Evolutionary conservation across 257 asterid species (phyloP).

Genomic region (Apocynum venetum): DNA sequence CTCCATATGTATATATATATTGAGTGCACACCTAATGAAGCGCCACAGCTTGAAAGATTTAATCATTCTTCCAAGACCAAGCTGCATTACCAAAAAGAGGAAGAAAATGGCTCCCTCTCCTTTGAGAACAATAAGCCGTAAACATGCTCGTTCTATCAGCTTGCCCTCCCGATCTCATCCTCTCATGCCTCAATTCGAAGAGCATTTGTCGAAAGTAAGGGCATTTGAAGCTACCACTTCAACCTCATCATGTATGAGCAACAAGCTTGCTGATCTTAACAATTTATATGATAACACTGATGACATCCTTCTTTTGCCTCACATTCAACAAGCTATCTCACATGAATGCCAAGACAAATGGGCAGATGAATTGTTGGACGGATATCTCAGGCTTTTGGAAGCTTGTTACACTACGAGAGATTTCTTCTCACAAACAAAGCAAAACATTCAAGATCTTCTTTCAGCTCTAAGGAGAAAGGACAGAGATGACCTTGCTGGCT

Average conservation of each 20-base stretch:
- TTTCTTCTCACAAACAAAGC: constrained; percentile 5
- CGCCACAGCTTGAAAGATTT: neutral
- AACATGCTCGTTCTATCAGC: constrained; percentile 43
- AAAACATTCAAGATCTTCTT: constrained; percentile 21
- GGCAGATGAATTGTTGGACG: constrained; percentile 20
- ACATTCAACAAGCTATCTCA: constrained; percentile 19
- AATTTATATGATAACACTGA: constrained; percentile 23
- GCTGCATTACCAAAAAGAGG: neutral
- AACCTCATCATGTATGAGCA: constrained; percentile 21
- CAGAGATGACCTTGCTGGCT: constrained; percentile 11
- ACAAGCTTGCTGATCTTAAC: constrained; percentile 21
- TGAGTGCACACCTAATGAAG: neutral
- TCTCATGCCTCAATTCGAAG: constrained; percentile 30
- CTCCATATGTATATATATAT: neutral
- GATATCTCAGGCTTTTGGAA: constrained; percentile 9
- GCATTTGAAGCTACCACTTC: constrained; percentile 26
- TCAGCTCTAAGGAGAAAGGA: constrained; percentile 4
- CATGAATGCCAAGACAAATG: constrained; percentile 19
- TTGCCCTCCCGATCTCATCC: constrained; percentile 33
- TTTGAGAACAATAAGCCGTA: constrained; percentile 31
- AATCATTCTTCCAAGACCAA: neutral
- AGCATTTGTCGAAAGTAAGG: constrained; percentile 21
- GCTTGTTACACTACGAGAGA: neutral
- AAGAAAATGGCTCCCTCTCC: constrained; percentile 39
- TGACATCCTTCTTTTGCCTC: constrained; percentile 27